Conservation (phyloP, 1,284 basidiomycete species). For the Laetiporus sulphureus region DNA sequence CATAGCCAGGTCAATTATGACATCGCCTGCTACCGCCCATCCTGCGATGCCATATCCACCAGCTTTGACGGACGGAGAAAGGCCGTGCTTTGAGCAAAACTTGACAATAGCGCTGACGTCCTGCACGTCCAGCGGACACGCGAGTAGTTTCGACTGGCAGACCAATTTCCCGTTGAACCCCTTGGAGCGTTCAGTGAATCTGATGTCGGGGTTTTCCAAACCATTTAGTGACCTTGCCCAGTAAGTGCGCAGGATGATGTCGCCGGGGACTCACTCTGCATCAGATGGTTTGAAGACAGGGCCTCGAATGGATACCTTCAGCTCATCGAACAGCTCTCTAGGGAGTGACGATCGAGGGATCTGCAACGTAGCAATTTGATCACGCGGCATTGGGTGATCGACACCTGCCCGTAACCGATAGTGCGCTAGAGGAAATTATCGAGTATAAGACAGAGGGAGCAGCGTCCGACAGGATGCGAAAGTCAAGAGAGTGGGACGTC, state of each 20-base stretch:
- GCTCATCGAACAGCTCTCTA: constrained; percentile 13
- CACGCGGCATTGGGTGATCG: no score
- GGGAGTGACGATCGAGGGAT: constrained; percentile 7
- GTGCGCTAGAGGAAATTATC: no score
- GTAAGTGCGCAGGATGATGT: neutral
- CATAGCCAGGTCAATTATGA: constrained; percentile 73
- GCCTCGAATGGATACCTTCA: constrained; percentile 13
- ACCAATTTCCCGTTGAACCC: constrained; percentile 79
- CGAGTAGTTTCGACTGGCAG: constrained; percentile 50
- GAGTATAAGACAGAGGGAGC: no score
- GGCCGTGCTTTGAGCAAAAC: constrained; percentile 60
- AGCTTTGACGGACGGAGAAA: constrained; percentile 81
- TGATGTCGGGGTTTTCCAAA: constrained; percentile 25
- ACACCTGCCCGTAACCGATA: no score
- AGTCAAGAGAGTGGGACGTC: no score
- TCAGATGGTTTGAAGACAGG: neutral
- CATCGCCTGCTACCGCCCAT: constrained; percentile 79
- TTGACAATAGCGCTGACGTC: constrained; percentile 66
- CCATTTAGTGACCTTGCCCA: neutral
- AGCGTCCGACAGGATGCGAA: no score
- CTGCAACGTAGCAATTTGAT: neutral
- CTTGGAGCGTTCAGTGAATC: constrained; percentile 54
- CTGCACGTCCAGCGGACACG: constrained; percentile 62
- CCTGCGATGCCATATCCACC: constrained; percentile 88
- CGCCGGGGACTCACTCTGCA: neutral